Percentiles rank a stretch among this genome's conserved stretches.
phyloP scores from a whole-genome alignment of 805 yeast genomes.

The Pichia pseudocactophila region DNA sequence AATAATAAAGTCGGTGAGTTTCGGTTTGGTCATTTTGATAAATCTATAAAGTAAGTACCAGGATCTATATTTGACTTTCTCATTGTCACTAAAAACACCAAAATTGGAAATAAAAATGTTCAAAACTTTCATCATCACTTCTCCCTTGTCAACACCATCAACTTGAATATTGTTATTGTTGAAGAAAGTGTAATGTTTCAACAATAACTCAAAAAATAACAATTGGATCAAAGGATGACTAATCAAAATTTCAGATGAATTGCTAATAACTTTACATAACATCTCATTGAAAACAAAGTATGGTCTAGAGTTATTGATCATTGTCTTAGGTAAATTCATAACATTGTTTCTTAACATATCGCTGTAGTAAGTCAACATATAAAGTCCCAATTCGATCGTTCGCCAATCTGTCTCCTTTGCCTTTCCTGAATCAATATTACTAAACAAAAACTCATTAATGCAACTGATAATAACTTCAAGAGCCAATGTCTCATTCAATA shows the following conservation, averaged over 20 bases:
- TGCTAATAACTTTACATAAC: conserved; percentile 37
- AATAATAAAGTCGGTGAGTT: conserved; percentile 40
- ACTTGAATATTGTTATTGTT: conserved; percentile 33
- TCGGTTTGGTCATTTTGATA: conserved; percentile 65
- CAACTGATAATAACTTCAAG: conserved; percentile 33
- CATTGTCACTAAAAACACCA: conserved; percentile 70
- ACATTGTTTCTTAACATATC: conserved; percentile 73
- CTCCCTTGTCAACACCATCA: conserved; percentile 34
- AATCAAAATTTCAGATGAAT: conserved; percentile 33
- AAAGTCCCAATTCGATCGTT: conserved; percentile 76
- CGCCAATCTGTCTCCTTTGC: conserved; percentile 51
- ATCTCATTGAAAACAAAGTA: conserved; percentile 52
- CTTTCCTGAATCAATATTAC: neutral
- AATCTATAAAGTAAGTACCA: conserved; percentile 89
- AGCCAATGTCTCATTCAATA: conserved; percentile 31
- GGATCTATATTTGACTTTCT: conserved; percentile 70
- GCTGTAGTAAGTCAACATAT: conserved; percentile 67
- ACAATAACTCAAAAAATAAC: conserved; percentile 74
- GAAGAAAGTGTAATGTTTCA: conserved; percentile 66
- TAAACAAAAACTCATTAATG: conserved; percentile 36
- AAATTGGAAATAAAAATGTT: conserved; percentile 71
- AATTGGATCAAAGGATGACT: conserved; percentile 79
- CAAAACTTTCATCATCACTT: conserved; percentile 52
- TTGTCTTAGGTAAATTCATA: conserved; percentile 60
- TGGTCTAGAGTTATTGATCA: conserved; percentile 59